Base-by-base conservation (phyloP, 352 stramenopile species). In the Globisporangium middletonii region DNA sequence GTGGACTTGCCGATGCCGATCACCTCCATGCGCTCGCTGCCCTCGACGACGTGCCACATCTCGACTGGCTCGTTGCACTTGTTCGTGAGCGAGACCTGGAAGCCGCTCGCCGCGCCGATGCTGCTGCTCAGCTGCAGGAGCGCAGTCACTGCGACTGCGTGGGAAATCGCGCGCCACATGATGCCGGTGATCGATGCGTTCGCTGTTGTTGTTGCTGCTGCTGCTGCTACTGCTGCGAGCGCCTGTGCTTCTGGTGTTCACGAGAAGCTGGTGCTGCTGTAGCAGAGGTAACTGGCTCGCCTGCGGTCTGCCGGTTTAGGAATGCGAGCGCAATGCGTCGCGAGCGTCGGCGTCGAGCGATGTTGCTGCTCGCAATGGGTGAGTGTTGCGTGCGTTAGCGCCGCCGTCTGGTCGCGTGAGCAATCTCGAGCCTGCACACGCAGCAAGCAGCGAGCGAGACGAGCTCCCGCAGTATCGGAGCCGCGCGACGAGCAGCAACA, bases 1-100 rank as follows among this genome's bases (percentile, higher is more conserved):
- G 62, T 73, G 46, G 60, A 73, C 26, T 50, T 68, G 8, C 77
- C 75, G 1, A 60, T 19, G 2, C 66, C 41, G 9, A 88, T 55
- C 37, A 53, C 52, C 55, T 72, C 56, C 12, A 59, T 73, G 12
- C 50, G 13, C 1, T 73, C 48, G 45, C 65, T 63, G 30, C 64
- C 59, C 12, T 60, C 67, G 4, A 58, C 53, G 27, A 70, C 65
- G 50, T 79, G 69, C 23, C 63, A 63, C 23, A 89, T 49, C 26
- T 75, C 74, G 41, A 88, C 67, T 28, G 44, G 43, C 42, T 74
- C 65, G 6, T 58, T 49, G 64, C 79, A 89, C 60, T 67, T 70
- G 72, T 89, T 89, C 53, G 56, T 72, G 53, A 89, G 56, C 63
- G 75, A 73, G 64, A 88, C 60, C 47, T 76, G 64, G 60, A 82